Evolutionary conservation across 2,329 filamentous ascomycete genomes (phyloP).

Genomic region (Aspergillus costaricaensis): DNA sequence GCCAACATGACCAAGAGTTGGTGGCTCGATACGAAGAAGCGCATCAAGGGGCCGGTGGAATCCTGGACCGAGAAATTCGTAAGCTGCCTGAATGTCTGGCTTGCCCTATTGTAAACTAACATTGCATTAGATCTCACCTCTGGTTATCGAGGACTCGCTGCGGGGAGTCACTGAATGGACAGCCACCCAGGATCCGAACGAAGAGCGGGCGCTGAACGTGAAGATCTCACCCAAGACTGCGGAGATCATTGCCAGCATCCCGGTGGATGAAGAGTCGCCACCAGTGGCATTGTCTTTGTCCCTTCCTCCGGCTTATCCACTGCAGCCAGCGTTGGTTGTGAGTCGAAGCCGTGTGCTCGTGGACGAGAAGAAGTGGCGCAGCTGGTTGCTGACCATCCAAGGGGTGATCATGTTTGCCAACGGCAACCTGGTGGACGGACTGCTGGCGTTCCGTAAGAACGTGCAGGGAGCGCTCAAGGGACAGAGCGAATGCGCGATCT

Average conservation of each 20-base stretch:
- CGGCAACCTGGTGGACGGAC: conserved; percentile 81
- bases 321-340: conserved; percentile 74
- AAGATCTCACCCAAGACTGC: conserved; percentile 70
- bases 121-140: conserved; percentile 41
- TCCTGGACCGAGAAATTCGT: conserved; percentile 84
- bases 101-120: conserved; percentile 11
- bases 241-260: conserved; percentile 82
- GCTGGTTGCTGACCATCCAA: conserved; percentile 84
- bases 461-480: conserved; percentile 86
- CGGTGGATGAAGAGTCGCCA: conserved; percentile 83
- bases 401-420: conserved; percentile 93
- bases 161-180: conserved; percentile 45
- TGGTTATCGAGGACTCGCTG: conserved; percentile 44
- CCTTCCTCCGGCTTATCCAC: conserved; percentile 78
- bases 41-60: conserved; percentile 78
- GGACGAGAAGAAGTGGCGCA: conserved; percentile 88
- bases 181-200: conserved; percentile 49
- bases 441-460: conserved; percentile 83
- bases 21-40: conserved; percentile 77
- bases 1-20: conserved; percentile 79
- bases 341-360: conserved; percentile 83
- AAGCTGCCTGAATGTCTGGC: conserved; percentile 60
- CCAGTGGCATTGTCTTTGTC: conserved; percentile 79
- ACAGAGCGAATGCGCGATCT: conserved; percentile 93
- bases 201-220: conserved; percentile 59